Percentiles rank a stretch among this genome's conserved stretches.
These are phyloP conservation scores for Linnemannia zychae DNA, from an alignment of 192 early-diverging fungal genomes.

Conservation along the genomic window DNA sequence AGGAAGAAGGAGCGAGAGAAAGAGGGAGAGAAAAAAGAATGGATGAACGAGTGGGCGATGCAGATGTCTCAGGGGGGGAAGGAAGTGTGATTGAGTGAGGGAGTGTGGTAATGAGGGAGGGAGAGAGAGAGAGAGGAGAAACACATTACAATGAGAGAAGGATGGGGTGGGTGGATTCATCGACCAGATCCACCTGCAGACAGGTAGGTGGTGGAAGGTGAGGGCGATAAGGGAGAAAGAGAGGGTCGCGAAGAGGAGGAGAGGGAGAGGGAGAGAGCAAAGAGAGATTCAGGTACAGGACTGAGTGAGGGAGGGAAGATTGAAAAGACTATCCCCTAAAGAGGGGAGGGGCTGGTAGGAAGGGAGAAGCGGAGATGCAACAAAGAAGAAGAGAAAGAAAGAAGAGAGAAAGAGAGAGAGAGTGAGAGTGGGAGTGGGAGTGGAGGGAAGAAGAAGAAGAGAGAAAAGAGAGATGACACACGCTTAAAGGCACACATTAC, in stretches of 20 bases:
- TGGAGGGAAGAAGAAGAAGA: not conserved
- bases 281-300: not conserved
- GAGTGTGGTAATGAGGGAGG: not conserved
- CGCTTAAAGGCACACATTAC: too few relatives aligned
- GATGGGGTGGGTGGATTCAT: not conserved
- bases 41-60: constrained; percentile 5
- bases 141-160: not conserved
- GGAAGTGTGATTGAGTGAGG: too few relatives aligned
- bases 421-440: too few relatives aligned
- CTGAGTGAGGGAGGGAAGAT: not conserved
- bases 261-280: not conserved
- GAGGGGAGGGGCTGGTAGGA: not conserved
- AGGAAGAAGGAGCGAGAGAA: not conserved
- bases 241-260: not conserved
- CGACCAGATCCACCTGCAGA: not conserved
- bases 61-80: constrained; percentile 4
- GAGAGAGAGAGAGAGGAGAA: not conserved
- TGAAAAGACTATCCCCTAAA: too few relatives aligned
- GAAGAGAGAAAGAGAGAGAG: not conserved
- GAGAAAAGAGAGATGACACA: not conserved
- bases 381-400: not conserved
- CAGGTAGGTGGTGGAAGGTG: not conserved
- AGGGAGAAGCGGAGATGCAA: constrained; percentile 6
- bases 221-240: not conserved
- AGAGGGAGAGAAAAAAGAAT: not conserved